Evolutionary conservation across 495 filamentous ascomycete genomes (phyloP), one percentile per base, ranked within the genome.

Genomic region (Lentithecium fluviatile): DNA sequence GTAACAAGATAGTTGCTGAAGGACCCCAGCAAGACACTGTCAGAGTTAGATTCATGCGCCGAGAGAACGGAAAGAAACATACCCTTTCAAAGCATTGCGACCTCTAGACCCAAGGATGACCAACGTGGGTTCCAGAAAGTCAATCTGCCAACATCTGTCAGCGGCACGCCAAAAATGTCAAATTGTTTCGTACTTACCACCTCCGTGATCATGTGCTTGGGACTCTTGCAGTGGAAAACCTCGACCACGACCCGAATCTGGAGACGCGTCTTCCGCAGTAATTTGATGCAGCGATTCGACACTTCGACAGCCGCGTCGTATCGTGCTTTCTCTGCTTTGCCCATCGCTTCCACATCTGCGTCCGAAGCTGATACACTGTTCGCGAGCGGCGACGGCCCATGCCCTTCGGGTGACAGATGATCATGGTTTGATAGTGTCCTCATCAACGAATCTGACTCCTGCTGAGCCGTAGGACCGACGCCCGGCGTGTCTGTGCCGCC

Each of bases 1-100:
- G 89, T 92, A 24, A 98, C 90, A 11, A 98, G 81, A 70, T 98
- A 98, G 70, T 96, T 97, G 54, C 89, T 93, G 73, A 98, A 97
- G 2, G 91, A 96, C 17, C 94, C 94, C 17, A 97, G 81, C 29
- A 98, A 83, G 24, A 95, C 90, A 67, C 90, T 94, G 62, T 8
- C 19, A 58, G 19, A 62, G 45, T 60, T 32, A 57, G 45, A 24
- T 59, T 56, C 49, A 67, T 54, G 65, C 38, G 20, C 15, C 38
- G 45, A 58, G 50, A n/a, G 12, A 25, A 34, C 4, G 8, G 15
- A 47, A 26, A 38, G n/a, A 24, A 24, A 55, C 53, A 77, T 79
- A 94, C 91, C 92, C 94, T 75, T 96, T 97, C 57, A 98, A 74
- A 56, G 92, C 90, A 71, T 89, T 93, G 53, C 91, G 81, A 37